phyloP scores from a whole-genome alignment of 139 green algal species.

The Coelastrella sp. region DNA sequence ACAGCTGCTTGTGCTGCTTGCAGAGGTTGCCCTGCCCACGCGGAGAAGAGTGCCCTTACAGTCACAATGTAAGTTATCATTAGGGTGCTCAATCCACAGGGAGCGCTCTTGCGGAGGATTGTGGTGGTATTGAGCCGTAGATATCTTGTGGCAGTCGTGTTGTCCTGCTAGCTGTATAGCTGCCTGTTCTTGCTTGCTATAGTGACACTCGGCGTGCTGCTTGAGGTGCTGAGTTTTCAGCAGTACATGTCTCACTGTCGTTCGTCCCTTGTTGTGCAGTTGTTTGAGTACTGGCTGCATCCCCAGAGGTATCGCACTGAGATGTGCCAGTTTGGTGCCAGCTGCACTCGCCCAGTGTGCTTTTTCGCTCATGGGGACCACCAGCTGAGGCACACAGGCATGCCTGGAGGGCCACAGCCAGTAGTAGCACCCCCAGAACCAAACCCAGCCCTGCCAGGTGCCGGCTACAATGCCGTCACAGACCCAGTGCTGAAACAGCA shows the following conservation, averaged over 20 bases:
- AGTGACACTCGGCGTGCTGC: neutral
- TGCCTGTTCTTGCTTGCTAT: too few relatives aligned
- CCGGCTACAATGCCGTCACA: neutral
- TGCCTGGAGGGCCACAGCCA: constrained; percentile 45
- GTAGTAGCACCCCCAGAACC: constrained; percentile 53
- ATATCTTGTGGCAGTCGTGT: too few relatives aligned
- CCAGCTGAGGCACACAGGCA: constrained; percentile 45
- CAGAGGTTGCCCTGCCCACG: constrained; percentile 79
- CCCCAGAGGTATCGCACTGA: constrained; percentile 69
- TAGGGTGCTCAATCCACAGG: too few relatives aligned
- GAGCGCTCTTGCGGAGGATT: too few relatives aligned
- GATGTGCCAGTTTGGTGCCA: constrained; percentile 51
- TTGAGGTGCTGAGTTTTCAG: neutral
- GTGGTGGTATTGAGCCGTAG: too few relatives aligned
- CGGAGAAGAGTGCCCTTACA: constrained; percentile 86
- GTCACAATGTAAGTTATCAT: constrained; percentile 80
- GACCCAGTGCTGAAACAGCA: constrained; percentile 34
- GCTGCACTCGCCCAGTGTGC: constrained; percentile 50
- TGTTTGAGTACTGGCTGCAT: constrained; percentile 96
- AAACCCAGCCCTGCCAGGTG: neutral
- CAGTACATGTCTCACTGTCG: neutral
- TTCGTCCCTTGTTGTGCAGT: neutral
- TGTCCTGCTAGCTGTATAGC: too few relatives aligned
- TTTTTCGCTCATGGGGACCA: constrained; percentile 52
- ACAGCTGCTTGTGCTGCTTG: constrained; percentile 6